Conservation (phyloP, 2,329 filamentous ascomycete species). For the Gremmenia infestans region DNA sequence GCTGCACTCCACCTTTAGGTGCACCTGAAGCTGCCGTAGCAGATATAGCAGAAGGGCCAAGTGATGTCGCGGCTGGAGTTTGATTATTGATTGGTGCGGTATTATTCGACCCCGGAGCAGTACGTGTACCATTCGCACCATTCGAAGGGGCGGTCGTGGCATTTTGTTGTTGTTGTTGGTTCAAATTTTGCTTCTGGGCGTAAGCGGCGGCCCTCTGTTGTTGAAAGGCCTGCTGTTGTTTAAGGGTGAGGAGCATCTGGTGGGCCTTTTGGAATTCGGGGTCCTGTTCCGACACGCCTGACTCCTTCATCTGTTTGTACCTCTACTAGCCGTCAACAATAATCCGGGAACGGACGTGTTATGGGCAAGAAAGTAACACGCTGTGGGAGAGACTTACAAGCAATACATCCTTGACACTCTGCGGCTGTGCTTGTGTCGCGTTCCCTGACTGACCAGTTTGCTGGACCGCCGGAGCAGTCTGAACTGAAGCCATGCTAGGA, state of each 20-base stretch:
- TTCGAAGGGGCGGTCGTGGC: conserved; percentile 50
- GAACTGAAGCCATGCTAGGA: conserved; percentile 70
- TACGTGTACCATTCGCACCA: conserved; percentile 48
- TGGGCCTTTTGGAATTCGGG: conserved; percentile 84
- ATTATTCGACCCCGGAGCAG: conserved; percentile 32
- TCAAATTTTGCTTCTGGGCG: conserved; percentile 40
- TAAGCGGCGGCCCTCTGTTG: conserved; percentile 47
- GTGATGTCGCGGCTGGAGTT: conserved; percentile 21
- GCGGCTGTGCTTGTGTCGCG: conserved; percentile 65
- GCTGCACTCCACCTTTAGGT: conserved; percentile 25
- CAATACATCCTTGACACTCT: conserved; percentile 66
- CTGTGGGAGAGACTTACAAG: conserved; percentile 44
- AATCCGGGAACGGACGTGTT: conserved; percentile 1
- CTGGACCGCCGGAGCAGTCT: conserved; percentile 64
- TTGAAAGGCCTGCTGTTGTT: conserved; percentile 47
- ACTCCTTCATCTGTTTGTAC: conserved; percentile 82
- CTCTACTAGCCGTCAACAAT: conserved; percentile 52
- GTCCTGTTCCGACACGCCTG: conserved; percentile 74
- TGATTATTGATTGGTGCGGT: conserved; percentile 16
- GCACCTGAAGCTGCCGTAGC: conserved; percentile 17
- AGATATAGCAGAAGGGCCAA: conserved; percentile 28
- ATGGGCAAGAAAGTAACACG: conserved; percentile 1
- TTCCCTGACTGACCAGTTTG: conserved; percentile 49
- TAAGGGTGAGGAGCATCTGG: conserved; percentile 67
- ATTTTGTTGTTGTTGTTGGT: conserved; percentile 49